Base-by-base conservation (phyloP, 306 rosid species). In the Rosa persica region DNA sequence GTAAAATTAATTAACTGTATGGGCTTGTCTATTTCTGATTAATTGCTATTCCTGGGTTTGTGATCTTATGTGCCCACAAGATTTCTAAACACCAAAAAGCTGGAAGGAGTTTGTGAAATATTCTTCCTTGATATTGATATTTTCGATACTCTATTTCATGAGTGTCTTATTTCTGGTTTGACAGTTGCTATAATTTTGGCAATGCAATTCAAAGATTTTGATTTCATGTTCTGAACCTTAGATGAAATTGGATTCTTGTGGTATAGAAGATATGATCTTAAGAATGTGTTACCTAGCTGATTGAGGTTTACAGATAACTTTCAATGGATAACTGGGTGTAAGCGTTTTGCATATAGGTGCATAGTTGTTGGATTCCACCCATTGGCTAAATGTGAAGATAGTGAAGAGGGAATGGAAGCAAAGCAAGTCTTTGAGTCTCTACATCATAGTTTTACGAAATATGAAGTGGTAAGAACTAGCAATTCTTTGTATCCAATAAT, bases 281-380 rank as follows among this genome's bases (percentile, higher is more conserved):
- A 62, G 42, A 12, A 27, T 2, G 5, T 3, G 7, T 61, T 12
- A 1, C 34, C 25, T 15, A 57, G 9, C 30, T 23, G 34, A 23
- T 6, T 57, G 64, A 23, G 25, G 64, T 23, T 22, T 57, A 22
- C 0, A 6, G 64, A 10, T 10, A 57, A n/a, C 30, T 22, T 85
- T 65, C 17, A n/a, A 48, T 72, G 10, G 57, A 61, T 81, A 76
- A 83, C 60, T n/a, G 51, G 22, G 16, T 69, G 76, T 71, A 36
- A 47, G 34, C 30, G 70, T 12, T 77, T 38, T 65, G 30, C 34
- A 22, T 79, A 36, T 52, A 86, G 94, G 92, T 82, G 87, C 65
- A 81, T 90, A 47, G 78, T 78, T 47, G 84, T 88, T 61, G 92
- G 94, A 72, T 73, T 74, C 87, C 87, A 81, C 44, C 87, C 84